These are phyloP conservation scores for Musa itinerans DNA, from an alignment of 176 grass and related monocot species.

Conservation along the genomic window DNA sequence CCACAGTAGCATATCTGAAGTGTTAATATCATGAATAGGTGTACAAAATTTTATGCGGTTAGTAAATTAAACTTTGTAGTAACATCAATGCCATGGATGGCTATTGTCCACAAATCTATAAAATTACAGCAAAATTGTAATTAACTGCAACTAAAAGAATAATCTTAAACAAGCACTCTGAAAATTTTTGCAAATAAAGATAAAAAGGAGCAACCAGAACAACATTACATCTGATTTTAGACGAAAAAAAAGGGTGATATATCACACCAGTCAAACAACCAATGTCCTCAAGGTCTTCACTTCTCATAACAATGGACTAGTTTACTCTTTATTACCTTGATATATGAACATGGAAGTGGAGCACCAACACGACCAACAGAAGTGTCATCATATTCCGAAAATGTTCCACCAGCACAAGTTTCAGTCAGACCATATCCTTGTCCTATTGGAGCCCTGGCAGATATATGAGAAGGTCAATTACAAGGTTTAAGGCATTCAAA, in stretches of 20 bases:
- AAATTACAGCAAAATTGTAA: too few relatives aligned
- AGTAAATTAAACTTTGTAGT: too few relatives aligned
- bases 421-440: slow-evolving; percentile 98
- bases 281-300: too few relatives aligned
- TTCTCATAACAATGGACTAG: background rate
- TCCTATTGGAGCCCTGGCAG: slow-evolving; percentile 65
- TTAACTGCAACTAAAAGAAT: too few relatives aligned
- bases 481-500: background rate
- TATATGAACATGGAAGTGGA: slow-evolving; percentile 74
- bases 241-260: background rate
- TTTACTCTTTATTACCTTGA: slow-evolving; percentile 46
- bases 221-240: background rate
- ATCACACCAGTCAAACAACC: background rate
- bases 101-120: too few relatives aligned
- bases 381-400: slow-evolving; percentile 75
- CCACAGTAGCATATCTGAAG: too few relatives aligned
- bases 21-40: too few relatives aligned
- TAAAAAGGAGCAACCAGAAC: too few relatives aligned
- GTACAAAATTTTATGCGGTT: too few relatives aligned
- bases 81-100: too few relatives aligned
- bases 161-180: too few relatives aligned
- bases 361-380: slow-evolving; percentile 87
- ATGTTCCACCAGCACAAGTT: slow-evolving; percentile 87
- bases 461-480: background rate
- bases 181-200: too few relatives aligned